A percentile compares a stretch with the other conserved stretches of the same genome.
Evolutionary conservation across 2,329 filamentous ascomycete species (phyloP).

Genomic region (Aspergillus vadensis): DNA sequence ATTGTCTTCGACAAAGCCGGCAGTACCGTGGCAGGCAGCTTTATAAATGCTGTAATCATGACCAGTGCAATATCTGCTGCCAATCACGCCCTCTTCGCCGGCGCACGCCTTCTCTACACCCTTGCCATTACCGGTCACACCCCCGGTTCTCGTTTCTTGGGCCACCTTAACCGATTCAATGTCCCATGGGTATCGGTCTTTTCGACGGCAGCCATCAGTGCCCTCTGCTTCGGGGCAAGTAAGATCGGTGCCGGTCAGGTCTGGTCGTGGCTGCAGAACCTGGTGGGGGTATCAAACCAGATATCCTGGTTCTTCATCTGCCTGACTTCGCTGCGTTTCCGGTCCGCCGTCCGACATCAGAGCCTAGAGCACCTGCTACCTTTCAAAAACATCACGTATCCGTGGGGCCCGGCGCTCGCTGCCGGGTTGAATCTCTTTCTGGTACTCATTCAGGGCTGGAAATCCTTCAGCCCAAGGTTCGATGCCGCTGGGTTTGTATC

Average conservation of each 20-base stretch:
- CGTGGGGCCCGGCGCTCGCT: slow-evolving; percentile 60
- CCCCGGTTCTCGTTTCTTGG: slow-evolving; percentile 53
- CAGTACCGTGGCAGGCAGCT: slow-evolving; percentile 55
- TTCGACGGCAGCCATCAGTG: slow-evolving; percentile 55
- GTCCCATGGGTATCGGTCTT: slow-evolving; percentile 60
- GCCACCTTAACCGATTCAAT: slow-evolving; percentile 50
- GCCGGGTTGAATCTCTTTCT: slow-evolving; percentile 61
- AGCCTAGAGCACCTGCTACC: slow-evolving; percentile 64
- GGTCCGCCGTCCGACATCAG: slow-evolving; percentile 58
- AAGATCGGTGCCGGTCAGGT: slow-evolving; percentile 67
- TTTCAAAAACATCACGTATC: slow-evolving; percentile 69
- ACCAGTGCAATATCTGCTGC: slow-evolving; percentile 62
- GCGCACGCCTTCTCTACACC: slow-evolving; percentile 59
- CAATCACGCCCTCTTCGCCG: slow-evolving; percentile 62
- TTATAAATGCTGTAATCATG: slow-evolving; percentile 64
- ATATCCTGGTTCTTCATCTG: slow-evolving; percentile 65
- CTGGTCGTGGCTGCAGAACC: slow-evolving; percentile 68
- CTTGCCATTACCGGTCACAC: slow-evolving; percentile 59
- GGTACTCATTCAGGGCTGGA: slow-evolving; percentile 64
- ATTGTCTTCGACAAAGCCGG: slow-evolving; percentile 64
- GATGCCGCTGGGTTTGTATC: slow-evolving; percentile 63
- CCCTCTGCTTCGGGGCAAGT: slow-evolving; percentile 65
- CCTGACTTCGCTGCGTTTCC: slow-evolving; percentile 65
- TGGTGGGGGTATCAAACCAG: slow-evolving; percentile 69
- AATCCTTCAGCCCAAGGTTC: slow-evolving; percentile 62